Evolutionary conservation across 495 filamentous ascomycete genomes (phyloP).

Genomic region (Filosporella fistucella): DNA sequence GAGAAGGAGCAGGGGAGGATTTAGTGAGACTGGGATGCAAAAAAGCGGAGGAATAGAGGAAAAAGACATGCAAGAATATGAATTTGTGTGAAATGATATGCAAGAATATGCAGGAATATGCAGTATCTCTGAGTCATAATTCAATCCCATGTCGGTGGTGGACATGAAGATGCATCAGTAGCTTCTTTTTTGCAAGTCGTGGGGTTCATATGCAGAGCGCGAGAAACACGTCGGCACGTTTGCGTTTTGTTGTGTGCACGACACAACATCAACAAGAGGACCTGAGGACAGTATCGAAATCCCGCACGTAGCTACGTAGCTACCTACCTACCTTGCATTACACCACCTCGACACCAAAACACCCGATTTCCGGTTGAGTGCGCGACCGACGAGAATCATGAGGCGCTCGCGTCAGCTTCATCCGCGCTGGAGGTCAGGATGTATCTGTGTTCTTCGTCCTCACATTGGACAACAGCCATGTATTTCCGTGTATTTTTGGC

Average conservation of each 20-base stretch:
- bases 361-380: too few species aligned
- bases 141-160: conserved; percentile 9
- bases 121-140: conserved; percentile 21
- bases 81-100: neutral
- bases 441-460: neutral
- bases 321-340: neutral
- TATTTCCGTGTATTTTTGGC: conserved; percentile 10
- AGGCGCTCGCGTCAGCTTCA: conserved; percentile 22
- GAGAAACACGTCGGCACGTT: conserved; percentile 13
- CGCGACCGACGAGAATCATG: too few species aligned
- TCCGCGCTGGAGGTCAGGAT: neutral
- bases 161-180: conserved; percentile 7
- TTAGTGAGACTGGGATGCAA: neutral
- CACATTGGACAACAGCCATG: neutral
- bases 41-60: too few species aligned
- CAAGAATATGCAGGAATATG: neutral
- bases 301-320: neutral
- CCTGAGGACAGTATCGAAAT: neutral
- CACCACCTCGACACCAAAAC: too few species aligned
- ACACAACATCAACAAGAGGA: neutral
- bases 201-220: conserved; percentile 14
- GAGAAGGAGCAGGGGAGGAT: neutral
- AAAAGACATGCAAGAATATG: neutral
- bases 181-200: too few species aligned
- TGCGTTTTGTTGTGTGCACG: neutral